Base-by-base conservation (phyloP, 1,139 yeast species). In the Pichiaceae sp. region DNA sequence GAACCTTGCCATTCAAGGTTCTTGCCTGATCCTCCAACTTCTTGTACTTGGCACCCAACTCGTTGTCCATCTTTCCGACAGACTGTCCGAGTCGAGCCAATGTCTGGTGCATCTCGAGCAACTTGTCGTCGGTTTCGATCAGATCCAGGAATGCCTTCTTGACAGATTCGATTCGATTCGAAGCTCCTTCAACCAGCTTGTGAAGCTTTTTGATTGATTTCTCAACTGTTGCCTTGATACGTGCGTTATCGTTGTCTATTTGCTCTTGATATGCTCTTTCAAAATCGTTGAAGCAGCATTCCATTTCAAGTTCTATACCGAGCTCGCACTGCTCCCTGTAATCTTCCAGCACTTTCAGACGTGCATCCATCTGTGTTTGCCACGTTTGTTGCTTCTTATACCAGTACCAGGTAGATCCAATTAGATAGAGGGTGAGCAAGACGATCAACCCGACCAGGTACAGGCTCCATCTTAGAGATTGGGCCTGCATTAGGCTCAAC, bases 1-100 rank as follows among this genome's bases (percentile, higher is more conserved):
- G 26, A 6, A 44, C 29, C 20, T 31, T 39, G 11, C 24, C 18
- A n/a, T 36, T 31, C 21, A 46, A 27, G 7, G 14, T 11, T 4
- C 29, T 36, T 8, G 34, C 16, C 1, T 34, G n/a, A 9, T 39
- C 17, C 4, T 28, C 25, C 8, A 45, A 34, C 15, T 32, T 32
- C 5, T 18, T 14, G 15, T 31, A 29, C 14, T 36, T 39, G 3
- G 17, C 7, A 2, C 30, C 35, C 28, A 40, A 25, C 3, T 35
- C 32, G 2, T 25, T n/a, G 16, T 41, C 28, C 7, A 31, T 17
- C 8, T 26, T 17, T 3, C 18, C 3, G 14, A 41, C 16, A 8
- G 27, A 26, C 12, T 12, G 12, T 14, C 37, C 40, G 11, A 34
- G 29, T 2, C 5, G 16, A 21, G 28, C 17, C 23, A 29, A 12